phyloP scores from a whole-genome alignment of 2,329 filamentous ascomycete species.

The Geosmithia putterillii region DNA sequence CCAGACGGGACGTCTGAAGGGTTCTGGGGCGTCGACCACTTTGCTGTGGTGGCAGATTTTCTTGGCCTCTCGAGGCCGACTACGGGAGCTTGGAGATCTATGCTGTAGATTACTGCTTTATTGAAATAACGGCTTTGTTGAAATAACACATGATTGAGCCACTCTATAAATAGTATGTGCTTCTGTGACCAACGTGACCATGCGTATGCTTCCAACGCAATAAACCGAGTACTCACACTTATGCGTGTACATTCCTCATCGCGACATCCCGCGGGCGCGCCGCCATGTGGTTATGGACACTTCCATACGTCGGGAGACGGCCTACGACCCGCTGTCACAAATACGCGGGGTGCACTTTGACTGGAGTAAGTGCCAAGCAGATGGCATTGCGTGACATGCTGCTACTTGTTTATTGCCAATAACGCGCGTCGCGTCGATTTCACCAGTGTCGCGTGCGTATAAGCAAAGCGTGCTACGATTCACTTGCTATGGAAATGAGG shows the following conservation, averaged over 20 bases:
- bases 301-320: neutral
- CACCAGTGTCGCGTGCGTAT: neutral
- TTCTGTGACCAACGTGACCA: too few relatives aligned
- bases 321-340: neutral
- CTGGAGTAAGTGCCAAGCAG: too few relatives aligned
- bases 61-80: constrained; percentile 15
- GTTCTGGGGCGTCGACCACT: constrained; percentile 26
- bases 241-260: neutral
- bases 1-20: constrained; percentile 15
- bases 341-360: neutral
- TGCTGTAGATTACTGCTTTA: constrained; percentile 11
- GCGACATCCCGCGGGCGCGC: neutral
- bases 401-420: neutral
- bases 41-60: constrained; percentile 21
- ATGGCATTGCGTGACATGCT: neutral
- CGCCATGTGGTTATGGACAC: neutral
- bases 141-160: too few relatives aligned
- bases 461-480: neutral
- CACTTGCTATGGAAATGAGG: neutral
- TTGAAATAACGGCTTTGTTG: neutral
- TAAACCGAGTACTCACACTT: neutral
- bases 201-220: neutral
- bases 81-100: constrained; percentile 16
- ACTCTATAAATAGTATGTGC: too few relatives aligned
- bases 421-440: neutral